Evolutionary conservation across 257 asterid species (phyloP), one percentile per base, ranked within the genome.

Genomic region (Nicotiana knightiana): DNA sequence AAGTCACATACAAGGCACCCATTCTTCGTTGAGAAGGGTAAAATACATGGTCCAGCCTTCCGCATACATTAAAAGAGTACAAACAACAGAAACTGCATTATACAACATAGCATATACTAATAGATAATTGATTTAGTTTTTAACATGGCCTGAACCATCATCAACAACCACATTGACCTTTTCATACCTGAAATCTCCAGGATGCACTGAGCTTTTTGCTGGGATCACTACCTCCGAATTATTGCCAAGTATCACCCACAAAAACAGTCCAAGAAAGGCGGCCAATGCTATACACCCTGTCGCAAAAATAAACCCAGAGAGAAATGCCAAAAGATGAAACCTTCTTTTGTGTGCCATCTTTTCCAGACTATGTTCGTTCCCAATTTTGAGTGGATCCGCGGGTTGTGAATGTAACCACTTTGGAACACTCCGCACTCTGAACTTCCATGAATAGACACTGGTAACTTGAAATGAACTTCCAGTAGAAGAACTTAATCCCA

Each of bases 351-450:
- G 82, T 6, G 86, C 86, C 30, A 15, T 59, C 80, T 85, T 67
- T 83, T 86, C 85, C 70, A 82, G 84, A 2, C 78, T 59, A 0
- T 53, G 86, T 30, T 85, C 85, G 78, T 33, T 84, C 4, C 89
- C 77, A 79, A 88, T 32, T 8, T 79, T 83, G 26, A 61, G 81
- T 0, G 97, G 96, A 85, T 94, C 86, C 79, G 88, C 43, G 0
- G 98, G 97, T n/a, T 89, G 87, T 59, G 97, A 92, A 87, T 94
- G 97, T 54, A 94, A 71, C 95, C 96, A 88, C 10, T 81, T 80
- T 0, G 98, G 97, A 75, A 92, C 88, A 65, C 64, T 87, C 86
- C 96, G 88, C 8, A 88, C 85, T 62, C 82, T 88, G 76, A 92
- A 90, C 16, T 88, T 87, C 97, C 97, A 94, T 0, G 93, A 87